A percentile compares a stretch with the other conserved stretches of the same genome.
Conservation (phyloP, 805 yeast genomes). For the Helenozyma baotianmanensis region DNA sequence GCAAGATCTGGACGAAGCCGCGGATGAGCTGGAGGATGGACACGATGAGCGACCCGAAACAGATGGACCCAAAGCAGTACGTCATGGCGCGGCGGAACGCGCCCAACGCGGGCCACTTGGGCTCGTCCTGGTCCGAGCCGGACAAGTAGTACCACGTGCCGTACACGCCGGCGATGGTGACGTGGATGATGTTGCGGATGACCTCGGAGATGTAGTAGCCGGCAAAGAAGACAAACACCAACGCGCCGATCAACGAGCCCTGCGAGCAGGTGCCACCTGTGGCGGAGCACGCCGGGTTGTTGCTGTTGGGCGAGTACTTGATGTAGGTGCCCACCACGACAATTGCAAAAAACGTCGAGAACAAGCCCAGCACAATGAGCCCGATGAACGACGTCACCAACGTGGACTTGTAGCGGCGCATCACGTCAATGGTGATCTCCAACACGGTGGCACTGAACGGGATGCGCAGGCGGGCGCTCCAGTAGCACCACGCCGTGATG, state of each 20-base stretch:
- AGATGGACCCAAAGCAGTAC: constrained; percentile 84
- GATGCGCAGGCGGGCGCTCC: constrained; percentile 65
- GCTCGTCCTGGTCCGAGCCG: constrained; percentile 71
- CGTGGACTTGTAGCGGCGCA: constrained; percentile 68
- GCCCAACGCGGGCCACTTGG: constrained; percentile 73
- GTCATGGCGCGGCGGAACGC: constrained; percentile 78
- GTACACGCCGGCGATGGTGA: constrained; percentile 75
- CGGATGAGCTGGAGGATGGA: constrained; percentile 65
- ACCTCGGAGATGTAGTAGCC: constrained; percentile 85
- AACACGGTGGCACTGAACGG: constrained; percentile 71
- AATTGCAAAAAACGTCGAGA: constrained; percentile 60
- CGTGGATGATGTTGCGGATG: constrained; percentile 73
- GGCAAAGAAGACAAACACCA: constrained; percentile 73
- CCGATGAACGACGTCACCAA: constrained; percentile 60
- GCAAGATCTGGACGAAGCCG: constrained; percentile 48
- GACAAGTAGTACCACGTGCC: constrained; percentile 91
- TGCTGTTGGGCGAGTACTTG: constrained; percentile 58
- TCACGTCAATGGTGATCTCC: constrained; percentile 70
- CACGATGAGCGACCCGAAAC: constrained; percentile 77
- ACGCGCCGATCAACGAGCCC: constrained; percentile 59
- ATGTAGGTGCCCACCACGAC: constrained; percentile 74
- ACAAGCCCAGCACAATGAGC: constrained; percentile 52
- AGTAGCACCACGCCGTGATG: constrained; percentile 65
- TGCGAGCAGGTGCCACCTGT: constrained; percentile 52
- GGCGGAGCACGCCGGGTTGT: constrained; percentile 50